These are phyloP conservation scores for Withania somnifera DNA, from an alignment of 305 asterid species.

Conservation along the genomic window DNA sequence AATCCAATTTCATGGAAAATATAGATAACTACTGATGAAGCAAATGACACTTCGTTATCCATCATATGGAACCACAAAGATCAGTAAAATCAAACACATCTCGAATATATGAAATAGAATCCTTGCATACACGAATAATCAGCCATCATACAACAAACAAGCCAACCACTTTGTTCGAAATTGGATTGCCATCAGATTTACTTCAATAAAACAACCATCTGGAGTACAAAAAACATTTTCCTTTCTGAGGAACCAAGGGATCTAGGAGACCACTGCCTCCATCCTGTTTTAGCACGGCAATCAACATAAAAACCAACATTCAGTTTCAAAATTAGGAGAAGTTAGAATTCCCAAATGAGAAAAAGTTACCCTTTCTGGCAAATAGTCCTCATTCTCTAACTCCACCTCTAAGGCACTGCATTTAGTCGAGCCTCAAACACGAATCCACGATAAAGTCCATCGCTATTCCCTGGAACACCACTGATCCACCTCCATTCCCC, in stretches of 20 bases:
- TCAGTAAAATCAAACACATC: background rate
- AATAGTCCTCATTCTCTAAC: background rate
- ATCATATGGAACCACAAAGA: background rate
- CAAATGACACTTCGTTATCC: background rate
- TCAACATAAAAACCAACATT: background rate
- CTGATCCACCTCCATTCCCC: conserved; percentile 80
- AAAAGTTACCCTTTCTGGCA: conserved; percentile 6
- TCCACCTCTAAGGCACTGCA: conserved; percentile 26
- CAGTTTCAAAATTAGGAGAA: background rate
- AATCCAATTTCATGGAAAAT: background rate
- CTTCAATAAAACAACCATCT: conserved; percentile 2
- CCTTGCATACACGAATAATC: conserved; percentile 3
- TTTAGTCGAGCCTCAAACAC: conserved; percentile 68
- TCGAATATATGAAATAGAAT: background rate
- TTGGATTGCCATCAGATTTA: background rate
- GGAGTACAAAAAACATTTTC: background rate
- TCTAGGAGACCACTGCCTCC: conserved; percentile 5
- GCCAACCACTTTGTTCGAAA: background rate
- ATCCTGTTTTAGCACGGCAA: conserved; percentile 3
- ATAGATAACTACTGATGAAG: background rate
- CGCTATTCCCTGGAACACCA: conserved; percentile 69
- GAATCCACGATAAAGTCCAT: conserved; percentile 79
- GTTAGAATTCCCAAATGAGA: background rate
- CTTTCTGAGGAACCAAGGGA: background rate
- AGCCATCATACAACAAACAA: background rate